Evolutionary conservation across 805 yeast species (phyloP), one percentile per base, ranked within the genome.

Genomic region (Danielozyma ontarioensis): DNA sequence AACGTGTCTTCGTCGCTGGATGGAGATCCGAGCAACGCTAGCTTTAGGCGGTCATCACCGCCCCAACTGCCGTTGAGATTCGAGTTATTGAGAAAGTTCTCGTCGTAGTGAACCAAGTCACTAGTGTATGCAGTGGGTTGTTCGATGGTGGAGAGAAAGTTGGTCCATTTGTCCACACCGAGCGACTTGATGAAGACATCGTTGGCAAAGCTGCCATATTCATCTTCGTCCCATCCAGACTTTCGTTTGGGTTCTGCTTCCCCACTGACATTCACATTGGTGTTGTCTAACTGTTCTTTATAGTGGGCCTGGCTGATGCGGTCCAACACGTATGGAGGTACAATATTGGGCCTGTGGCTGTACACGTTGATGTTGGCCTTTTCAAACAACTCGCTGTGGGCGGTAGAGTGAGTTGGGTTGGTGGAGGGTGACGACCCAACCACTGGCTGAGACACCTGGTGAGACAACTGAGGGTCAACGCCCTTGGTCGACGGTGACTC

Each of bases 281-380:
- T 43, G 44, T 59, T 59, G 32, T 44, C 45, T 24, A 54, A 41
- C 44, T 60, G 67, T 15, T 65, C 68, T 35, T 55, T 59, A 42
- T 58, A 59, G 45, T 68, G 66, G 3, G 57, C 65, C 45, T 57
- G 59, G 3, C 70, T 55, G n/a, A 77, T 50, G 19, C 70, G 68
- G 37, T 78, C 83, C 28, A 82, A 53, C 1, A 76, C 87, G 56
- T 76, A 83, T 1, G 83, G 80, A 1, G 90, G 90, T 15, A 66
- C 58, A 18, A 58, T 55, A 27, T 58, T 59, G 12, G 71, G 57
- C 28, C 44, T 47, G 33, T 60, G 64, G 31, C 53, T 50, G 45
- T 67, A 67, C n/a, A 59, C 37, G 24, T 46, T 53, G 10, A 59
- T 46, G 25, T 48, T 45, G 14, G 60, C 29, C 18, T 53, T 39